A percentile compares a stretch with the other conserved stretches of the same genome.
Evolutionary conservation across 768 basidiomycete species (phyloP).

Genomic region (Agrocybe pediades): DNA sequence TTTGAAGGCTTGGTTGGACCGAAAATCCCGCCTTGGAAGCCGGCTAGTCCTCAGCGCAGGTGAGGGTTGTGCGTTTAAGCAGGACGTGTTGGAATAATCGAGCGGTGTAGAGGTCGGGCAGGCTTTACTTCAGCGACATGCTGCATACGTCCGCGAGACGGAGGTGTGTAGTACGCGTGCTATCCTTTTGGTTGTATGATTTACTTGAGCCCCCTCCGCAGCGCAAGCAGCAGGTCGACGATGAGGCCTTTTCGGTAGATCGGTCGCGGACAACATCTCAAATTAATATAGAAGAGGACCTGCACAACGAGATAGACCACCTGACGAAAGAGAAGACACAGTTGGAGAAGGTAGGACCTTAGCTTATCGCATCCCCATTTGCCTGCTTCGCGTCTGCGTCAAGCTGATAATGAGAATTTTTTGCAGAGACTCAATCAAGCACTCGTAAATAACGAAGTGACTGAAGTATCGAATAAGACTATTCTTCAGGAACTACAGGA

Average conservation of each 20-base stretch:
- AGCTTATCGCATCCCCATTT: constrained; percentile 5
- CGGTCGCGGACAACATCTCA: constrained; percentile 10
- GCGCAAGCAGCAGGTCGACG: constrained; percentile 19
- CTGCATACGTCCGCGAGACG: constrained; percentile 77
- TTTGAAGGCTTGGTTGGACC: constrained; percentile 58
- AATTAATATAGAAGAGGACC: constrained; percentile 14
- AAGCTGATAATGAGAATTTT: not conserved
- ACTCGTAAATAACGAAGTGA: constrained; percentile 77
- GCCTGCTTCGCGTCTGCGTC: too few relatives aligned
- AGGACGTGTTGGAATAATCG: not conserved
- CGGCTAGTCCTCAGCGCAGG: constrained; percentile 85
- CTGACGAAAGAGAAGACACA: constrained; percentile 59
- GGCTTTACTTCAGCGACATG: constrained; percentile 83
- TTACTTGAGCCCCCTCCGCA: constrained; percentile 8
- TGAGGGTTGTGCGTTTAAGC: constrained; percentile 37
- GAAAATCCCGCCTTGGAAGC: constrained; percentile 74
- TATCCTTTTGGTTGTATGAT: not conserved
- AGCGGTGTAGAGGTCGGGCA: constrained; percentile 81
- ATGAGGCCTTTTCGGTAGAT: constrained; percentile 14
- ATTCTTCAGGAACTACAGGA: constrained; percentile 76
- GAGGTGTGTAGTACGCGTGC: constrained; percentile 45
- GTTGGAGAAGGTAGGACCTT: constrained; percentile 55
- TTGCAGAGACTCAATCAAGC: constrained; percentile 75
- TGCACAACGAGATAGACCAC: constrained; percentile 31
- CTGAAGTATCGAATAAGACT: constrained; percentile 77